phyloP scores from a whole-genome alignment of 805 yeast genomes.

The Candida jianshihensis region DNA sequence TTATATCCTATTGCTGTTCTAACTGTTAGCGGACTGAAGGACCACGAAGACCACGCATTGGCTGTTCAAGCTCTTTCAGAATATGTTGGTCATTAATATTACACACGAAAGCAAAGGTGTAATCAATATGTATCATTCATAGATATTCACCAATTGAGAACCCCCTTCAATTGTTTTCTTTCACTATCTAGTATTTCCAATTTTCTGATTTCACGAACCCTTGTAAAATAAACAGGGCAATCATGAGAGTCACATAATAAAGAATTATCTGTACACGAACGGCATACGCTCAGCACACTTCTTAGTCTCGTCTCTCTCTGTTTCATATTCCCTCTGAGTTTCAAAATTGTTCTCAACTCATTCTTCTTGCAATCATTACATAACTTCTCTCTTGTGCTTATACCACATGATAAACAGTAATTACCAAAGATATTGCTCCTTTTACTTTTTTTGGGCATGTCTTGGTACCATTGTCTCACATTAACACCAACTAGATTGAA shows the following conservation, averaged over 20 bases:
- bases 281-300: constrained; percentile 28
- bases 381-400: constrained; percentile 15
- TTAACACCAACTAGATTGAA: constrained; percentile 81
- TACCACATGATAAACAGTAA: constrained; percentile 22
- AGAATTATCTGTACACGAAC: constrained; percentile 29
- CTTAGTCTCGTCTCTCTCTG: constrained; percentile 22
- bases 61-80: constrained; percentile 23
- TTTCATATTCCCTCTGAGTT: constrained; percentile 23
- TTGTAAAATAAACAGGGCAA: constrained; percentile 55
- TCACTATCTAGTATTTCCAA: constrained; percentile 16
- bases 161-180: constrained; percentile 3
- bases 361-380: constrained; percentile 30
- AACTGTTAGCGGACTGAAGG: constrained; percentile 50
- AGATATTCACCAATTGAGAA: constrained; percentile 8
- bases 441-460: constrained; percentile 45
- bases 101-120: no score
- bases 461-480: constrained; percentile 66
- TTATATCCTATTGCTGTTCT: constrained; percentile 38
- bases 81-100: no score
- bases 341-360: constrained; percentile 30
- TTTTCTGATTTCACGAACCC: constrained; percentile 34
- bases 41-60: constrained; percentile 46
- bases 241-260: constrained; percentile 53
- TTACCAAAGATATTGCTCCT: constrained; percentile 22
- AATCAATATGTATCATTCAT: neutral